Evolutionary conservation across 208 protist species (phyloP), one percentile per base, ranked within the genome.

Genomic region (Zelonia costaricensis): DNA sequence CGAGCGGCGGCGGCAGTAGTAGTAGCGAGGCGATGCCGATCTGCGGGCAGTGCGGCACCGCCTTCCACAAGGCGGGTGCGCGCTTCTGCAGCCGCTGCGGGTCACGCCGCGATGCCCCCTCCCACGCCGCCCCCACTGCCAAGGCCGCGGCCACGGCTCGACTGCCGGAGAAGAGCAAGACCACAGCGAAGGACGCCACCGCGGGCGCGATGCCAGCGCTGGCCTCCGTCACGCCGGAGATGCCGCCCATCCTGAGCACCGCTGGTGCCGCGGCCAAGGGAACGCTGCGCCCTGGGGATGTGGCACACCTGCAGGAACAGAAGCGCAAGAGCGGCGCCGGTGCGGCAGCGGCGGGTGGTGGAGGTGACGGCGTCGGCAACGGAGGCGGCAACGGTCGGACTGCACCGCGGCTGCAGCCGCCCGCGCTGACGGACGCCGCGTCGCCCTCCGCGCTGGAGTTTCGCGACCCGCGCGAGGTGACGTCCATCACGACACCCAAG

Each of bases 81-180:
- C 86, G 86, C 51, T 96, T 96, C 53, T 96, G 90, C 51, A 78
- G 76, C 35, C 88, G 88, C 52, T 96, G 90, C 61, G 90, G 90
- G 16, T 67, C 67, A 38, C 91, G 13, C 5, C 27, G 40, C 4
- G 43, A 55, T 10, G 38, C n/a, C 23, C 16, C 25, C 31, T n/a
- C 10, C 25, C 38, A n/a, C n/a, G 6, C 31, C 0, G 5, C 16
- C 10, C 13, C 36, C 10, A 35, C 23, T 9, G 35, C 18, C 1
- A 28, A 30, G 51, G 22, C 51, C 18, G 35, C 30, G 12, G 8
- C 44, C 46, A 25, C 15, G n/a, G 33, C 25, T n/a, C n/a, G n/a
- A n/a, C n/a, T n/a, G 47, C 25, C 40, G 25, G 42, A 43, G 7
- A n/a, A 16, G 35, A 54, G 33, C 5, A 16, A 18, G 20, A 8